These are phyloP conservation scores for Penicillium psychrofluorescens DNA, from an alignment of 495 filamentous ascomycete genomes.

Conservation along the genomic window DNA sequence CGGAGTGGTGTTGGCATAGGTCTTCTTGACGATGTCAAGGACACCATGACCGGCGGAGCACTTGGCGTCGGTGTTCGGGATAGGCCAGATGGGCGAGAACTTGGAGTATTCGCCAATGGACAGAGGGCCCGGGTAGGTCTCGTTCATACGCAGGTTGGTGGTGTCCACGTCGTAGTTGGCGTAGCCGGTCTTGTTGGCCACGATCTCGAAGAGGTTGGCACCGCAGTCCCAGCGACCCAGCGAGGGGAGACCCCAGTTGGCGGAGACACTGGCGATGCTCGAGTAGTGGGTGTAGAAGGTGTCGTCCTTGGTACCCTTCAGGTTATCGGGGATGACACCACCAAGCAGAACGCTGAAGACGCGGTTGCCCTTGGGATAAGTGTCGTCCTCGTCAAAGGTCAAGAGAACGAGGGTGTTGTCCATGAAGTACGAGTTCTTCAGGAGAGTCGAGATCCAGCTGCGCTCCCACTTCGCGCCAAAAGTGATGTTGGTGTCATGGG, in stretches of 20 bases:
- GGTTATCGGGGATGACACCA: constrained; percentile 48
- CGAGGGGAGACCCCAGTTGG: constrained; percentile 62
- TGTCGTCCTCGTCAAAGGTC: constrained; percentile 60
- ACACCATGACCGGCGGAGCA: constrained; percentile 41
- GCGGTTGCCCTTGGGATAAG: constrained; percentile 47
- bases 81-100: constrained; percentile 31
- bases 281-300: constrained; percentile 72
- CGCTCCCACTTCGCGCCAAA: constrained; percentile 53
- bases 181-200: constrained; percentile 53
- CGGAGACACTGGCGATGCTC: constrained; percentile 54
- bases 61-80: constrained; percentile 28
- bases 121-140: constrained; percentile 39
- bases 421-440: constrained; percentile 59
- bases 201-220: constrained; percentile 58
- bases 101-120: constrained; percentile 21
- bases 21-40: constrained; percentile 30
- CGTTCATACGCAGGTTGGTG: constrained; percentile 35
- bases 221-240: constrained; percentile 67
- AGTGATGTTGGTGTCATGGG: constrained; percentile 60
- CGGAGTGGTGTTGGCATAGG: constrained; percentile 18
- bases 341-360: constrained; percentile 57
- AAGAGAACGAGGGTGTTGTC: constrained; percentile 36
- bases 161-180: constrained; percentile 42
- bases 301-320: constrained; percentile 54
- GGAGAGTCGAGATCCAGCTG: constrained; percentile 51